Conservation (phyloP, 345 rosid species). For the Ceriops decandra region DNA sequence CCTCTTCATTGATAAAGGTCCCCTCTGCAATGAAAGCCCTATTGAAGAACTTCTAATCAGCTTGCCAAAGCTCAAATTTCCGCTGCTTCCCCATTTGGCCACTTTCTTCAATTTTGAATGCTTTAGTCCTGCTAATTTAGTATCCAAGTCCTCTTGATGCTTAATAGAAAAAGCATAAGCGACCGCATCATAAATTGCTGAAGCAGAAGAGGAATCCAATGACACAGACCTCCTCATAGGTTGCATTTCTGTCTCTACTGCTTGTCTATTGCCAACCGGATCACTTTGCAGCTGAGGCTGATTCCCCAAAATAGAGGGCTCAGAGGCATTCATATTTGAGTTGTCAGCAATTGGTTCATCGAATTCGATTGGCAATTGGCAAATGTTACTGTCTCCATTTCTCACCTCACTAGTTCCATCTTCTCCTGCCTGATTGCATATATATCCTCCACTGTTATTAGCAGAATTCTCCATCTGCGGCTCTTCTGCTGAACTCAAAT, state of each 20-base stretch:
- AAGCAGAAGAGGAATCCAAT: slow-evolving; percentile 38
- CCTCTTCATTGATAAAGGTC: slow-evolving; percentile 37
- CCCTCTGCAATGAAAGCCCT: slow-evolving; percentile 38
- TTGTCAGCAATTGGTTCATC: slow-evolving; percentile 9
- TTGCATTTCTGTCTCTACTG: slow-evolving; percentile 19
- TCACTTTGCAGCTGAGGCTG: slow-evolving; percentile 27
- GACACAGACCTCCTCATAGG: slow-evolving; percentile 54
- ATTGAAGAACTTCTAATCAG: slow-evolving; percentile 33
- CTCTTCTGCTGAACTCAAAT: slow-evolving; percentile 22
- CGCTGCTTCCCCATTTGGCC: slow-evolving; percentile 14
- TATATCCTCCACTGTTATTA: slow-evolving; percentile 4
- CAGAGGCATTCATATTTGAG: slow-evolving; percentile 9
- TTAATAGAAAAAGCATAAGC: slow-evolving; percentile 11
- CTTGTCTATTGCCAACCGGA: slow-evolving; percentile 17
- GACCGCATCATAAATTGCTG: slow-evolving; percentile 14
- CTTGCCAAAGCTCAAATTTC: slow-evolving; percentile 25
- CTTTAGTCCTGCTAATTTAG: slow-evolving; percentile 12
- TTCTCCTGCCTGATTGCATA: slow-evolving; percentile 5
- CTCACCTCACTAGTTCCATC: slow-evolving; percentile 22
- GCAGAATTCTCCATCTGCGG: slow-evolving; percentile 18
- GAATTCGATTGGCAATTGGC: neutral
- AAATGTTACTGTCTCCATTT: slow-evolving; percentile 4
- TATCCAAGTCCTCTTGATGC: slow-evolving; percentile 4
- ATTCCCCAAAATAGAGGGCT: slow-evolving; percentile 8
- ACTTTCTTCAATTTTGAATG: slow-evolving; percentile 15